Base-by-base conservation (phyloP, 345 rosid genomes). In the Moringa oleifera region DNA sequence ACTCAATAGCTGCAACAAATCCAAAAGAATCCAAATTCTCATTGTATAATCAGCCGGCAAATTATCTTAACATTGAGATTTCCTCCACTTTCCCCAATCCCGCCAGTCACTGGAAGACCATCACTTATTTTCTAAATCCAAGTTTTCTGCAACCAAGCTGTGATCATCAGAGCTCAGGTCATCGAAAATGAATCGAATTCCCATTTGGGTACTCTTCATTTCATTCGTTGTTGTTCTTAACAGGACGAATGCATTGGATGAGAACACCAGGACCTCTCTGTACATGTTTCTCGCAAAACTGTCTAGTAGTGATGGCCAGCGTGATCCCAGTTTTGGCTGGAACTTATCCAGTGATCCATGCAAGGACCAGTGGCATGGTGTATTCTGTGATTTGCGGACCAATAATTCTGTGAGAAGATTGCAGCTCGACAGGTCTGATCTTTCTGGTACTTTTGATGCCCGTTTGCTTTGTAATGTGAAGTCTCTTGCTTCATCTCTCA, bases 321-420 rank as follows among this genome's bases (percentile, higher is more conserved):
- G 72, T n/a, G 69, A 70, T 18, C 68, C 70, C 6, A 62, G 68
- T 70, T 59, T 69, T 2, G 62, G 74, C 20, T 78, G 83, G 91
- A 68, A 52, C 22, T 50, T 4, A 17, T 25, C 67, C 21, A 65
- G 82, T 0, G 88, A 82, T 77, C 87, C 87, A 23, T 85, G 91
- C 71, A 20, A 4, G 23, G 66, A 58, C 7, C 0, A 57, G 12
- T 85, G 87, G 85, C 50, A 7, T 0, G 77, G 79, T 8, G 67
- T 73, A 15, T 25, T 1, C 13, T 80, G 87, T 55, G 68, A 68
- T 52, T 1, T 2, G 23, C 60, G 54, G 19, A 45, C 31, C 18
- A 62, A 58, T 36, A 73, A 23, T 18, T 64, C 62, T 17, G 82
- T 82, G 25, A 73, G 28, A 17, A 58, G 20, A 1, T 17, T 85